A percentile compares a stretch with the other conserved stretches of the same genome.
phyloP scores from a whole-genome alignment of 495 filamentous ascomycete genomes.

The Penicillium silybi region DNA sequence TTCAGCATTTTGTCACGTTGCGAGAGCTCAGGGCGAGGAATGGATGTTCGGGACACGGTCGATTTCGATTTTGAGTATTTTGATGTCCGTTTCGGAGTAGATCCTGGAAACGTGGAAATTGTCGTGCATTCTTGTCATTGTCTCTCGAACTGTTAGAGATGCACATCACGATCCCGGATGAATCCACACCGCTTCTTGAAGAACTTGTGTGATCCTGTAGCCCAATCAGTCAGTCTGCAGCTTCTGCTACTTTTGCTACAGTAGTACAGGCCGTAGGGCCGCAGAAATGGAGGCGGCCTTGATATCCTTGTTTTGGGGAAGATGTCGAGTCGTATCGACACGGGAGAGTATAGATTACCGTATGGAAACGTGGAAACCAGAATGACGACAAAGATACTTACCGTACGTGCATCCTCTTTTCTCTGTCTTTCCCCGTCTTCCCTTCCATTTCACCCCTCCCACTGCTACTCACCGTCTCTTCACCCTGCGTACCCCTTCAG shows the following conservation, averaged over 20 bases:
- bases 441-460: slow-evolving; percentile 8
- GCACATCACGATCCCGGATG: slow-evolving; percentile 1
- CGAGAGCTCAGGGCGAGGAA: not conserved
- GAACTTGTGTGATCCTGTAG: not conserved
- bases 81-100: not conserved
- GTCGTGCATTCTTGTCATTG: not conserved
- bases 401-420: slow-evolving; percentile 16
- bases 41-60: not conserved
- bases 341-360: slow-evolving; percentile 1
- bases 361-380: slow-evolving; percentile 4
- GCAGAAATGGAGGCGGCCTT: slow-evolving; percentile 11
- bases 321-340: not conserved
- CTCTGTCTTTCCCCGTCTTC: slow-evolving; percentile 13
- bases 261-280: slow-evolving; percentile 6
- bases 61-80: not conserved
- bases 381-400: slow-evolving; percentile 6
- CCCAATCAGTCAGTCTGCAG: not conserved
- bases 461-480: slow-evolving; percentile 16
- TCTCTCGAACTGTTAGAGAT: not conserved
- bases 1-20: slow-evolving; percentile 1
- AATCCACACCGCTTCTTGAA: slow-evolving; percentile 15
- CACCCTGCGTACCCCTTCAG: not conserved
- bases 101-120: slow-evolving; percentile 3
- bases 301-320: slow-evolving; percentile 7
- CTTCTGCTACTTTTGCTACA: slow-evolving; percentile 4